Percentiles rank a stretch among this genome's conserved stretches.
Evolutionary conservation across 257 asterid species (phyloP).

Genomic region (Henckelia pumila): DNA sequence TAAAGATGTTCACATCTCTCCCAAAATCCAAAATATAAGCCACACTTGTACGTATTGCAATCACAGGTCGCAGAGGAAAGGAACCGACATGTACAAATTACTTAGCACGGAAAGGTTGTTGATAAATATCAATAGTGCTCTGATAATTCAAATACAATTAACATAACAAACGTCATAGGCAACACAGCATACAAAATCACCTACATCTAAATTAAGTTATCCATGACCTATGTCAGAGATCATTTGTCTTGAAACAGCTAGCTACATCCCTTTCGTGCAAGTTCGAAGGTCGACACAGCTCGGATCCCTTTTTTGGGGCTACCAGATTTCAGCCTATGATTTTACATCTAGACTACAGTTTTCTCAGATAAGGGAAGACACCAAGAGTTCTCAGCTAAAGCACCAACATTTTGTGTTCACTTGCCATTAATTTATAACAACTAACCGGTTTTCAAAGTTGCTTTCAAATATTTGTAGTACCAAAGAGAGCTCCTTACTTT

Average conservation of each 20-base stretch:
- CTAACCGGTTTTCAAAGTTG: neutral
- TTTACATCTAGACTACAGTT: neutral
- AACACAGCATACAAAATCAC: neutral
- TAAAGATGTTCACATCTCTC: neutral
- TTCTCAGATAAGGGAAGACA: constrained; percentile 1
- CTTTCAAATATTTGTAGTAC: neutral
- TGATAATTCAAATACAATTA: neutral
- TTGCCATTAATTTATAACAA: neutral
- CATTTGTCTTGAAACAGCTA: neutral
- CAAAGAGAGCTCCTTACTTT: neutral
- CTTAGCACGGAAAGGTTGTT: neutral
- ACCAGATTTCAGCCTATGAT: neutral
- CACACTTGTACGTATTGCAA: neutral
- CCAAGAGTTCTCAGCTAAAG: constrained; percentile 3
- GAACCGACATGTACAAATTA: neutral
- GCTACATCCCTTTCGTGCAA: neutral
- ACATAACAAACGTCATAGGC: neutral
- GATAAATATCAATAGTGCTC: no score
- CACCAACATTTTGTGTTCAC: neutral
- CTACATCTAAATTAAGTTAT: neutral
- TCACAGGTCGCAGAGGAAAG: neutral
- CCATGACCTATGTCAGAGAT: neutral
- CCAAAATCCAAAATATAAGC: neutral
- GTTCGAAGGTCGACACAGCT: neutral
- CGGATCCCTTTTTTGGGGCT: neutral